Base-by-base conservation (phyloP, 257 asterid genomes). In the Thymus mandschuricus region DNA sequence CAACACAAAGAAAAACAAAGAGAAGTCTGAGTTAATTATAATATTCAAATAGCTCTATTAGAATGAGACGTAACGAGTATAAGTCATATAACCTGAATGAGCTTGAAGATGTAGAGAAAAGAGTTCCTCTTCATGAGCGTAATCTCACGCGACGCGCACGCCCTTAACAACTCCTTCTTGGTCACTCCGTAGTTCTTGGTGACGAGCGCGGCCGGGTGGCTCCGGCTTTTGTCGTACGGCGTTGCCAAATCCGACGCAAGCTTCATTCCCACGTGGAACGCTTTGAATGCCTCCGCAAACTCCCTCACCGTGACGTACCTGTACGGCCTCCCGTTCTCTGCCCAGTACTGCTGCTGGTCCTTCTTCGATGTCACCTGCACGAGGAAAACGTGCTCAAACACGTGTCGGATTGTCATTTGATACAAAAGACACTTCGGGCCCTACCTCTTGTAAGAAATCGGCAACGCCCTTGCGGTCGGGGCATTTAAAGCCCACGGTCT, bases 381-480 rank as follows among this genome's bases (percentile, higher is more conserved):
- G 21, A 1, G 6, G 15, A 3, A 11, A 3, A 43, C 48, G 11
- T 43, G 40, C 40, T 35, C 40, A 35, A n/a, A n/a, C n/a, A n/a
- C n/a, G n/a, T n/a, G n/a, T n/a, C n/a, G n/a, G n/a, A n/a, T n/a
- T n/a, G n/a, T n/a, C n/a, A n/a, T n/a, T n/a, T n/a, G n/a, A n/a
- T n/a, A n/a, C n/a, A n/a, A n/a, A n/a, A n/a, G n/a, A n/a, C n/a
- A n/a, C n/a, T n/a, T n/a, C n/a, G n/a, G n/a, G n/a, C n/a, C 81
- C 1, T 75, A 86, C 91, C 77, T 86, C 91, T 80, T 86, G 87
- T 79, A 86, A 74, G 83, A 86, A 86, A 63, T 86, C 91, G n/a
- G 91, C 91, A 1, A 80, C 81, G 34, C 87, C 91, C 73, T 86
- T 83, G n/a, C 91, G 73, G 6, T 83, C 83, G 0, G 88, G 91